These are phyloP conservation scores for Tulasnella sp. DNA, from an alignment of 768 basidiomycete genomes.

Conservation along the genomic window DNA sequence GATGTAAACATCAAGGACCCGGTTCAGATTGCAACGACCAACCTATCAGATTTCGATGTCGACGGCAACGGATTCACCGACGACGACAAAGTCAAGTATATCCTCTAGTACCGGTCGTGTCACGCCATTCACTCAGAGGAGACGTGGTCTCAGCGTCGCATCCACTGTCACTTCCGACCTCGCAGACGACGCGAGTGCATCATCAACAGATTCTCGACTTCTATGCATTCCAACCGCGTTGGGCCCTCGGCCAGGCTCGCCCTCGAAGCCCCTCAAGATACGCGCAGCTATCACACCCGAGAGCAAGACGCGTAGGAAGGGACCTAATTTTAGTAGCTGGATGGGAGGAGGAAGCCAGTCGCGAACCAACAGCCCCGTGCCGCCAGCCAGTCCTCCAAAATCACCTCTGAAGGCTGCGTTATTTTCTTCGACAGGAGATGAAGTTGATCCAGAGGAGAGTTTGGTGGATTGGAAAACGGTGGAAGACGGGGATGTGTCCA, in stretches of 20 bases:
- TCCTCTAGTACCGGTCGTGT: too few species aligned
- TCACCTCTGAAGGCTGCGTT: background rate
- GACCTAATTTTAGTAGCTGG: background rate
- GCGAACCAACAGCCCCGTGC: background rate
- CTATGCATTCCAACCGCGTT: background rate
- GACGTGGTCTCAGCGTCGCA: too few species aligned
- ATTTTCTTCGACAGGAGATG: background rate
- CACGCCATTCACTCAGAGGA: too few species aligned
- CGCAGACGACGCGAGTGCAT: too few species aligned
- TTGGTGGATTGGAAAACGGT: slow-evolving; percentile 67
- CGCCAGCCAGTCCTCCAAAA: background rate
- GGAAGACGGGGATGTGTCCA: slow-evolving; percentile 33
- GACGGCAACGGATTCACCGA: too few species aligned
- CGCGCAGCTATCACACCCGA: background rate
- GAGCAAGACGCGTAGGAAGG: slow-evolving; percentile 3
- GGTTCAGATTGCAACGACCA: too few species aligned
- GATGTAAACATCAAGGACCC: too few species aligned
- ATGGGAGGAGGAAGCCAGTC: background rate
- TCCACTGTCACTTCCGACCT: too few species aligned
- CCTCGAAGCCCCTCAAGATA: slow-evolving; percentile 3
- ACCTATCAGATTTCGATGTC: too few species aligned
- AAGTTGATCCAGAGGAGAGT: slow-evolving; percentile 60
- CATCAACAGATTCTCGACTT: background rate
- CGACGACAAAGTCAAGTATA: too few species aligned
- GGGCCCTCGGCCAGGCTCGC: background rate